phyloP scores from a whole-genome alignment of 1,284 basidiomycete genomes.

The Trichosporon faecale region DNA sequence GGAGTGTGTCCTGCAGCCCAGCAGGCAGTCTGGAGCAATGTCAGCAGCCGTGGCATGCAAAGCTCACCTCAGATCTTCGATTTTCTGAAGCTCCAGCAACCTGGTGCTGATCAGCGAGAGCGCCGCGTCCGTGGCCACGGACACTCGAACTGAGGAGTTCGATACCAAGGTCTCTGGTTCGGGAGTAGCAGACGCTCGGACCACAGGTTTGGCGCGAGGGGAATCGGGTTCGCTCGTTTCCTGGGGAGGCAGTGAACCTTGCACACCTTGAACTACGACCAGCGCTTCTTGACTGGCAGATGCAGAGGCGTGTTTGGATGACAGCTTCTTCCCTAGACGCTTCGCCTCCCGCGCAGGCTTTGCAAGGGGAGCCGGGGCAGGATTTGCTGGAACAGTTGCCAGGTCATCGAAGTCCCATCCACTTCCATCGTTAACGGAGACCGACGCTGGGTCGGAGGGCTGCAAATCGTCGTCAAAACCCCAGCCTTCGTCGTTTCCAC shows the following conservation, averaged over 20 bases:
- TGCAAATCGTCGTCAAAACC: neutral
- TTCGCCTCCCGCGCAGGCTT: slow-evolving; percentile 9
- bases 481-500: neutral
- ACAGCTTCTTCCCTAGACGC: neutral
- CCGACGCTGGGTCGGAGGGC: neutral
- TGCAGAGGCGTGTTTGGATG: neutral
- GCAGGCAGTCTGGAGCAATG: neutral
- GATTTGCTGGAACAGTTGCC: neutral
- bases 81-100: neutral
- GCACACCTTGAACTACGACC: too few relatives aligned
- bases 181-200: neutral
- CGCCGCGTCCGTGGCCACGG: neutral
- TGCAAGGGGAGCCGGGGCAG: neutral
- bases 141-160: neutral
- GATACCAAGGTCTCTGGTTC: neutral
- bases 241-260: neutral
- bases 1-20: neutral
- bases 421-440: neutral
- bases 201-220: neutral
- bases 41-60: neutral
- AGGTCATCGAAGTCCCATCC: slow-evolving; percentile 10
- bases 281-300: neutral
- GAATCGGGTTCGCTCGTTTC: neutral
- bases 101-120: neutral
- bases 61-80: neutral